Conservation (phyloP, 1,284 basidiomycete species). For the Moesziomyces globuligerus region DNA sequence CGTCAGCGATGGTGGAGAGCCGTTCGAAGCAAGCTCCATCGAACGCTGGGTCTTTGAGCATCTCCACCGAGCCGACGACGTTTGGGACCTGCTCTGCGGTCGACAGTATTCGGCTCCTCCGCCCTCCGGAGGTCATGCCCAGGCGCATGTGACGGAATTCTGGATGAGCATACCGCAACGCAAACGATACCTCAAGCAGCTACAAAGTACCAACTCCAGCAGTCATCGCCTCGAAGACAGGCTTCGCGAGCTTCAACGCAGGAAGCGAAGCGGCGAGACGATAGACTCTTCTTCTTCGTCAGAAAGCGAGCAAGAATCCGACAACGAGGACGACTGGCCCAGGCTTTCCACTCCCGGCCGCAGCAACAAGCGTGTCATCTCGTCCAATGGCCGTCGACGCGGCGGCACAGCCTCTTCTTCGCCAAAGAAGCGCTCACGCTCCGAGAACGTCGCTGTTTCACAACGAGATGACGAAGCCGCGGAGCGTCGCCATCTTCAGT, state of each 20-base stretch:
- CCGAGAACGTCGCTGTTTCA: background rate
- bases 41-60: slow-evolving; percentile 25
- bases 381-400: slow-evolving; percentile 1
- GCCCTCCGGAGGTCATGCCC: background rate
- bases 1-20: slow-evolving; percentile 12
- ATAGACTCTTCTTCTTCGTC: slow-evolving; percentile 1
- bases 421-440: slow-evolving; percentile 6
- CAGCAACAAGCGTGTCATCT: slow-evolving; percentile 2
- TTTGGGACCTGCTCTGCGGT: slow-evolving; percentile 38
- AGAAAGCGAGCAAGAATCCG: slow-evolving; percentile 1
- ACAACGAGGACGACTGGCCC: slow-evolving; percentile 11
- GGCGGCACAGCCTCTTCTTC: background rate
- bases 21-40: slow-evolving; percentile 24
- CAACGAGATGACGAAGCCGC: background rate
- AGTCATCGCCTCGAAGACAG: slow-evolving; percentile 29
- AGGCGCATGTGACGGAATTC: slow-evolving; percentile 24
- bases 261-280: slow-evolving; percentile 6
- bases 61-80: slow-evolving; percentile 21
- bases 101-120: slow-evolving; percentile 7
- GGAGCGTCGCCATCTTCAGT: background rate
- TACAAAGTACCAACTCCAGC: slow-evolving; percentile 2
- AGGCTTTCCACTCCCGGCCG: slow-evolving; percentile 7
- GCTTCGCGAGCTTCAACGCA: slow-evolving; percentile 17
- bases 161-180: slow-evolving; percentile 36
- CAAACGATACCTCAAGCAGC: slow-evolving; percentile 30